phyloP scores from a whole-genome alignment of 495 filamentous ascomycete species.

The Neurospora hispaniola region DNA sequence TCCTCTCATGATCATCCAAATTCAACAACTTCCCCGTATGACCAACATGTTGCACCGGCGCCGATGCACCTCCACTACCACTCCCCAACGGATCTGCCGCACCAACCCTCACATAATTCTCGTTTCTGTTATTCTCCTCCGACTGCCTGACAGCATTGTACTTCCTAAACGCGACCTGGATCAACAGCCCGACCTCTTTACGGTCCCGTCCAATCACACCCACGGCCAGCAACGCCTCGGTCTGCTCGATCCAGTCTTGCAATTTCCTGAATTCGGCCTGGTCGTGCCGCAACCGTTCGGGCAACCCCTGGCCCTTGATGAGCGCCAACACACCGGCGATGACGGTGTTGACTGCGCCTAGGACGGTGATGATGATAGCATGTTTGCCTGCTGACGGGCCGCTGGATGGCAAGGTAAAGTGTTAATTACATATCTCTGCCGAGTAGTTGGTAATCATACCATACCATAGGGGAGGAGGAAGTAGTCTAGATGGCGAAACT shows the following conservation, averaged over 20 bases:
- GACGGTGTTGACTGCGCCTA: conserved; percentile 40
- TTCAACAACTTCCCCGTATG: not conserved
- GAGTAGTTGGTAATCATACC: too few relatives aligned
- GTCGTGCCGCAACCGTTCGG: conserved; percentile 30
- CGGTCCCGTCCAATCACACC: conserved; percentile 36
- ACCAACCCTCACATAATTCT: conserved; percentile 23
- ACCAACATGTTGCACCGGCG: not conserved
- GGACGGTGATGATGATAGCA: conserved; percentile 28
- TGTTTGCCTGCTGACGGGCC: conserved; percentile 31
- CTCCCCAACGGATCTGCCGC: not conserved
- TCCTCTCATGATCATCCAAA: not conserved
- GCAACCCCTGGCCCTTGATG: conserved; percentile 34
- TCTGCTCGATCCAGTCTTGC: conserved; percentile 31
- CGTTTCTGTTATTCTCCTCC: conserved; percentile 34
- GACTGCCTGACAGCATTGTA: conserved; percentile 34
- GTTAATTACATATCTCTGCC: too few relatives aligned
- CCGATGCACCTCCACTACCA: not conserved
- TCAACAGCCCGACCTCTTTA: conserved; percentile 32
- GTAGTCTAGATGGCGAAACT: not conserved
- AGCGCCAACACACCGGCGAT: conserved; percentile 38
- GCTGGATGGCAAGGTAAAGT: not conserved
- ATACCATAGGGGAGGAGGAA: too few relatives aligned
- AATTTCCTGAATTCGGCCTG: conserved; percentile 31
- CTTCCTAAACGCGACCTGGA: conserved; percentile 33
- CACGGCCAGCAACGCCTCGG: conserved; percentile 21